Evolutionary conservation across 768 basidiomycete genomes (phyloP).

Genomic region (Pleurotus djamor): DNA sequence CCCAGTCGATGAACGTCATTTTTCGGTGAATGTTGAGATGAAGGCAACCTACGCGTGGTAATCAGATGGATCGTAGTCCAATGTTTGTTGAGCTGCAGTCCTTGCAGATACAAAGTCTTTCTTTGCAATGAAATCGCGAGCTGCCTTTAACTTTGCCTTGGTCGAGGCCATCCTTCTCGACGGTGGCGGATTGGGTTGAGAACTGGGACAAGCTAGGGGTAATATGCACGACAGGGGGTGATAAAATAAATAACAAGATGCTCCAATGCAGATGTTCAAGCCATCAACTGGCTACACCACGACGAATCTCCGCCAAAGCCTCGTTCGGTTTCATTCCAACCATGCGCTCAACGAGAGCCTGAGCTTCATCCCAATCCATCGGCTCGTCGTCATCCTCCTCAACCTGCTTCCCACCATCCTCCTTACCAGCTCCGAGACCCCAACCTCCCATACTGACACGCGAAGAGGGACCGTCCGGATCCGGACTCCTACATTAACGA

Average conservation of each 20-base stretch:
- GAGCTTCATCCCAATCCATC: constrained; percentile 69
- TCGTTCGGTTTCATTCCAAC: constrained; percentile 41
- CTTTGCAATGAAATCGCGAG: constrained; percentile 71
- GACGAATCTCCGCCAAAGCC: constrained; percentile 6
- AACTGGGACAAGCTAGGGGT: background rate
- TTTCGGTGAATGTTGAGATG: too few relatives aligned
- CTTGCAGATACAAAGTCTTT: constrained; percentile 73
- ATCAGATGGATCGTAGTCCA: constrained; percentile 77
- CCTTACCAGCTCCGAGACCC: constrained; percentile 65
- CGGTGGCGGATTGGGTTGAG: background rate
- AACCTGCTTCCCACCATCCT: constrained; percentile 39
- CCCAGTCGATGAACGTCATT: too few relatives aligned
- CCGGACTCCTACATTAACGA: constrained; percentile 44
- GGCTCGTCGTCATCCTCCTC: constrained; percentile 65
- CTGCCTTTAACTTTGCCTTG: constrained; percentile 76
- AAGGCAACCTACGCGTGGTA: constrained; percentile 75
- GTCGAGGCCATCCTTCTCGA: constrained; percentile 39
- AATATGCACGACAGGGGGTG: background rate
- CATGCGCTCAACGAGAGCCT: constrained; percentile 62
- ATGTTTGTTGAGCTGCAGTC: constrained; percentile 60
- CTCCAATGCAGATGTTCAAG: background rate
- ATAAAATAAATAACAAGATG: background rate
- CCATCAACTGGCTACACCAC: constrained; percentile 1
- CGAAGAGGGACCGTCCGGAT: constrained; percentile 30
- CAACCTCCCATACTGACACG: constrained; percentile 67